phyloP scores from a whole-genome alignment of 768 basidiomycete genomes.

The Lactarius vividus region DNA sequence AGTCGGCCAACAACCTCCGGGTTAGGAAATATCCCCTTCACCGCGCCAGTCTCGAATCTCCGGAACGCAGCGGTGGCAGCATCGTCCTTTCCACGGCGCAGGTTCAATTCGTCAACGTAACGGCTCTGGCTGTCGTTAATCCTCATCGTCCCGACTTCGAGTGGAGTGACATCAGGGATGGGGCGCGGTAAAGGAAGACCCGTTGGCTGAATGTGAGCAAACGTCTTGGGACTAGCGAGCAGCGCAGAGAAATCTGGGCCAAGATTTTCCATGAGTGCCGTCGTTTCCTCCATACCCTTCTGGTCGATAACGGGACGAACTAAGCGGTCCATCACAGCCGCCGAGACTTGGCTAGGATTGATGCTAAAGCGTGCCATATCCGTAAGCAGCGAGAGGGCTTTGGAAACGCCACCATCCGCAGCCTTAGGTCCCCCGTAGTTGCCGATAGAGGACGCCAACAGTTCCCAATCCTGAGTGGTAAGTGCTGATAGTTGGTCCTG shows the following conservation, averaged over 20 bases:
- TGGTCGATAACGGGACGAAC: slow-evolving; percentile 18
- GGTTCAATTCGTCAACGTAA: slow-evolving; percentile 33
- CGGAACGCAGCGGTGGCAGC: slow-evolving; percentile 45
- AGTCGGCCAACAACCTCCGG: slow-evolving; percentile 55
- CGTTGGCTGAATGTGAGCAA: slow-evolving; percentile 12
- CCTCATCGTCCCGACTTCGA: slow-evolving; percentile 14
- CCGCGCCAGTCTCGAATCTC: slow-evolving; percentile 47
- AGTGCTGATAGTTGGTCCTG: slow-evolving; percentile 36
- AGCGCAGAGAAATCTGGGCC: slow-evolving; percentile 42
- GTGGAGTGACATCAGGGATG: slow-evolving; percentile 1
- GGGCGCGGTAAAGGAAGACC: slow-evolving; percentile 16
- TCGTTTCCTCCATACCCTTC: slow-evolving; percentile 14
- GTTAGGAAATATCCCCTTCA: slow-evolving; percentile 47
- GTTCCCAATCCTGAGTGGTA: slow-evolving; percentile 43
- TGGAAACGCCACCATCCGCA: slow-evolving; percentile 23
- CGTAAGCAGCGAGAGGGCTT: slow-evolving; percentile 26
- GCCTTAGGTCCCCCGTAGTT: slow-evolving; percentile 21
- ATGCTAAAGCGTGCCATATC: slow-evolving; percentile 18
- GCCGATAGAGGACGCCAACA: slow-evolving; percentile 41
- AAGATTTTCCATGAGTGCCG: slow-evolving; percentile 19
- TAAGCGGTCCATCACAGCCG: slow-evolving; percentile 11
- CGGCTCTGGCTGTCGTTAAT: slow-evolving; percentile 34
- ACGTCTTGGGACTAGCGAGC: slow-evolving; percentile 1
- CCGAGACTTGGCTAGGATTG: slow-evolving; percentile 18
- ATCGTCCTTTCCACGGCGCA: slow-evolving; percentile 27